Conservation (phyloP, 2,329 filamentous ascomycete genomes). For the Trichoderma harzianum region DNA sequence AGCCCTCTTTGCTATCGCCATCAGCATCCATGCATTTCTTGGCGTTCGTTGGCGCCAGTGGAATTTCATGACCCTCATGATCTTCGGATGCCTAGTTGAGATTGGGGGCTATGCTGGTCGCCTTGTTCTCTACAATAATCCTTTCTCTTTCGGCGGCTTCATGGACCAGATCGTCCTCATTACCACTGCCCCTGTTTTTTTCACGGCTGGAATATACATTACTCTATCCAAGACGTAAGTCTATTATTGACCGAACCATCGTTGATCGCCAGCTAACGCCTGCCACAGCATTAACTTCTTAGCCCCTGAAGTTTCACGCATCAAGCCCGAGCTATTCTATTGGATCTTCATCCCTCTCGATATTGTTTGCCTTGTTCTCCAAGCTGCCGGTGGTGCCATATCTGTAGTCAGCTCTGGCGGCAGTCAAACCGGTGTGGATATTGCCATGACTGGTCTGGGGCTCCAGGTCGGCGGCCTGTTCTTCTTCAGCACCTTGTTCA, state of each 20-base stretch:
- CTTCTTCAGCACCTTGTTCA: slow-evolving; percentile 47
- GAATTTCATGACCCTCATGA: slow-evolving; percentile 47
- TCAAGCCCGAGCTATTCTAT: slow-evolving; percentile 40
- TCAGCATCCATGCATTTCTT: slow-evolving; percentile 38
- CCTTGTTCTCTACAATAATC: slow-evolving; percentile 52
- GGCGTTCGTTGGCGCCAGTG: slow-evolving; percentile 40
- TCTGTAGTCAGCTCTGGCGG: slow-evolving; percentile 43
- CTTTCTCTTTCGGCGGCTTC: slow-evolving; percentile 56
- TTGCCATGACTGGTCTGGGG: slow-evolving; percentile 50
- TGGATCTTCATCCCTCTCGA: slow-evolving; percentile 52
- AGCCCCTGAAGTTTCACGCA: slow-evolving; percentile 37
- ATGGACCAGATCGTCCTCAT: slow-evolving; percentile 63
- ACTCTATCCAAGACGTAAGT: slow-evolving; percentile 46
- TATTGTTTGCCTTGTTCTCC: slow-evolving; percentile 51
- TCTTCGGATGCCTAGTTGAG: slow-evolving; percentile 53
- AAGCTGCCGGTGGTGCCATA: slow-evolving; percentile 54
- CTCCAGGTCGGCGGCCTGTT: slow-evolving; percentile 56
- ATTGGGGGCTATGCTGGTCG: slow-evolving; percentile 60
- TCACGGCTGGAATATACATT: slow-evolving; percentile 50
- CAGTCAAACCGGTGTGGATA: slow-evolving; percentile 39
- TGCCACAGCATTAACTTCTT: slow-evolving; percentile 37
- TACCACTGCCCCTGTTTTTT: slow-evolving; percentile 37
- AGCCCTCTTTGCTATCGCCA: slow-evolving; percentile 39
- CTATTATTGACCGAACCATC: neutral
- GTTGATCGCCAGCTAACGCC: neutral